Evolutionary conservation across 1,284 basidiomycete species (phyloP).

Genomic region (Xerocomus amazonicus): DNA sequence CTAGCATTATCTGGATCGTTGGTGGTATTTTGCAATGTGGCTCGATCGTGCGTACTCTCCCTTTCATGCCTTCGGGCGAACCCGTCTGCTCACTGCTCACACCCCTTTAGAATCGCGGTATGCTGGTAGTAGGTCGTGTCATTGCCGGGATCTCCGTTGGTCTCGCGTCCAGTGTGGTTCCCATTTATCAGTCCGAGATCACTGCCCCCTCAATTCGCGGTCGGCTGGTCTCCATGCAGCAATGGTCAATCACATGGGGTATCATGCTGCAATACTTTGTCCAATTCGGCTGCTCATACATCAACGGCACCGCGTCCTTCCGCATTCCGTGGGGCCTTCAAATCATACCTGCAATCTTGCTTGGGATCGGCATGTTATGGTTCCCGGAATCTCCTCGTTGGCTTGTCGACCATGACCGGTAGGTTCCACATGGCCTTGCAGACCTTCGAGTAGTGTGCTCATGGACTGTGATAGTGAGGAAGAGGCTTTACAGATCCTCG

Average conservation of each 20-base stretch:
- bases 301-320: conserved; percentile 66
- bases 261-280: conserved; percentile 74
- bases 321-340: conserved; percentile 79
- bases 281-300: conserved; percentile 72
- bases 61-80: not conserved
- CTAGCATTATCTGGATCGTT: conserved; percentile 68
- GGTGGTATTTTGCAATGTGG: conserved; percentile 52
- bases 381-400: conserved; percentile 70
- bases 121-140: conserved; percentile 67
- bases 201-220: conserved; percentile 68
- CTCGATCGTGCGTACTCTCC: conserved; percentile 15
- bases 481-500: conserved; percentile 74
- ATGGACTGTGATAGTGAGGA: conserved; percentile 42
- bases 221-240: conserved; percentile 71
- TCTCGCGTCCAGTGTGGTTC: conserved; percentile 56
- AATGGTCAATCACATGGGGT: conserved; percentile 78
- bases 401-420: conserved; percentile 61
- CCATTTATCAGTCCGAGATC: conserved; percentile 73
- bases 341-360: conserved; percentile 69
- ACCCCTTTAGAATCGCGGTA: conserved; percentile 52
- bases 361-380: conserved; percentile 63
- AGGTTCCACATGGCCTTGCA: conserved; percentile 9
- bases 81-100: not conserved
- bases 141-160: conserved; percentile 60
- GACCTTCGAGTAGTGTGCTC: not conserved